A percentile compares a stretch with the other conserved stretches of the same genome.
Conservation (phyloP, 179 eudicot species). For the Beta macrorhiza region DNA sequence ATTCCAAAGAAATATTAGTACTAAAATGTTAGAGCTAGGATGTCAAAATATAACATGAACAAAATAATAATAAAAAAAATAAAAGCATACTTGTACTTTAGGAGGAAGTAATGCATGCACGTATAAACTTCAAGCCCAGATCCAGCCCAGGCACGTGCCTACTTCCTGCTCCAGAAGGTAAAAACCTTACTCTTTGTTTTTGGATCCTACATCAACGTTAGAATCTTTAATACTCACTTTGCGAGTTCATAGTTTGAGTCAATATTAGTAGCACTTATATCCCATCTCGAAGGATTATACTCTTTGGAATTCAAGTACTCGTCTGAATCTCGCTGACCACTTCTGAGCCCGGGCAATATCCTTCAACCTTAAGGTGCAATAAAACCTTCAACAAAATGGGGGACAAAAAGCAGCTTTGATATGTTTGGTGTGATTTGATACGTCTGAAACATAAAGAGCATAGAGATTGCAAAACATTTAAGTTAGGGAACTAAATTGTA, state of each 20-base stretch:
- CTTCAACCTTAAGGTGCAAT: slow-evolving; percentile 58
- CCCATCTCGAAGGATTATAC: slow-evolving; percentile 60
- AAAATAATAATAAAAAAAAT: not conserved
- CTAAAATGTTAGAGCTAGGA: not conserved
- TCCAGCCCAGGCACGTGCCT: slow-evolving; percentile 57
- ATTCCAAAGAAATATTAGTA: not conserved
- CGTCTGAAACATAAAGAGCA: no score
- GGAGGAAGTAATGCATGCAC: slow-evolving; percentile 42
- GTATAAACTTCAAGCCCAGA: slow-evolving; percentile 55
- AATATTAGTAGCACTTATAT: slow-evolving; percentile 34
- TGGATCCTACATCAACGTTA: slow-evolving; percentile 38
- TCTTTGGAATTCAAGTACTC: slow-evolving; percentile 32
- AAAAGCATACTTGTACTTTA: slow-evolving; percentile 48
- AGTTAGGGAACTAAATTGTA: no score
- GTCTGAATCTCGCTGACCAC: slow-evolving; percentile 44
- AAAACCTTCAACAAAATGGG: slow-evolving; percentile 30
- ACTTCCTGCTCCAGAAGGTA: slow-evolving; percentile 63
- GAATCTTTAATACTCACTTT: not conserved
- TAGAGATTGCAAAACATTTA: no score
- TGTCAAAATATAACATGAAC: not conserved
- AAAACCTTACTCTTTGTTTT: slow-evolving; percentile 38
- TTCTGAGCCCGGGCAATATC: slow-evolving; percentile 48
- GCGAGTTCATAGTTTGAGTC: not conserved
- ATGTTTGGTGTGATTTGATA: no score
- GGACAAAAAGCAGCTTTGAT: not conserved